A percentile compares a stretch with the other conserved stretches of the same genome.
Conservation (phyloP, 1,284 basidiomycete genomes). For the Gymnopus androsaceus region DNA sequence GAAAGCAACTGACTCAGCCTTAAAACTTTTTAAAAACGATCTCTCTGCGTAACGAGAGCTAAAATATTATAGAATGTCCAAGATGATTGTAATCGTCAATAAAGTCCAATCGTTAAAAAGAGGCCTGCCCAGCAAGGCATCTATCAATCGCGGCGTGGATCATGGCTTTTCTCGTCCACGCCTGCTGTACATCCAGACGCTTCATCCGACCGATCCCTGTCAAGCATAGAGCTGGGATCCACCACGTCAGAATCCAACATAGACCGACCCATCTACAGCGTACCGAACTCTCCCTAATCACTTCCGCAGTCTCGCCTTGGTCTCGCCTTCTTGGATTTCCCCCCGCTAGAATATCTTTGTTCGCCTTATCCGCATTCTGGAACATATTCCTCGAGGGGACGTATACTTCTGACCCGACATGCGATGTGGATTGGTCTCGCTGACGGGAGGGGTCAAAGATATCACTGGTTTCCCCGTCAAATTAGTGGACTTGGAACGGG, state of each 20-base stretch:
- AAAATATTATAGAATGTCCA: too few species aligned
- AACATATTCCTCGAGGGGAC: conserved; percentile 96
- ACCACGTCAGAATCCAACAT: conserved; percentile 92
- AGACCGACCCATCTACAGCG: conserved; percentile 87
- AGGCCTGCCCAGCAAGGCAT: too few species aligned
- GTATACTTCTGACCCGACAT: conserved; percentile 87
- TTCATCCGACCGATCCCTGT: conserved; percentile 86
- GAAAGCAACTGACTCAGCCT: too few species aligned
- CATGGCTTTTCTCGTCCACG: conserved; percentile 96
- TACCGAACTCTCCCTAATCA: conserved; percentile 78
- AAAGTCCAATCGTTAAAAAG: too few species aligned
- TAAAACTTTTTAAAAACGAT: too few species aligned
- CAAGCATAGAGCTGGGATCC: conserved; percentile 79
- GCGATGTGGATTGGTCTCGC: conserved; percentile 76
- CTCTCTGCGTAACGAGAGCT: too few species aligned
- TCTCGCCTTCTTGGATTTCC: conserved; percentile 85
- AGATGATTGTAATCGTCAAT: too few species aligned
- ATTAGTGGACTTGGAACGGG: conserved; percentile 71
- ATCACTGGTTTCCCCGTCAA: conserved; percentile 81
- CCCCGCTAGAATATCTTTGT: conserved; percentile 80
- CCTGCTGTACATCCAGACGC: conserved; percentile 90
- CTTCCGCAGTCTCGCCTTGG: too few species aligned
- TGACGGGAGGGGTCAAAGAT: conserved; percentile 70
- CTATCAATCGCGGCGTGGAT: too few species aligned
- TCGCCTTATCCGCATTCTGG: conserved; percentile 74